These are phyloP conservation scores for Penicillium digitatum DNA, from an alignment of 2,329 filamentous ascomycete species.

Conservation along the genomic window DNA sequence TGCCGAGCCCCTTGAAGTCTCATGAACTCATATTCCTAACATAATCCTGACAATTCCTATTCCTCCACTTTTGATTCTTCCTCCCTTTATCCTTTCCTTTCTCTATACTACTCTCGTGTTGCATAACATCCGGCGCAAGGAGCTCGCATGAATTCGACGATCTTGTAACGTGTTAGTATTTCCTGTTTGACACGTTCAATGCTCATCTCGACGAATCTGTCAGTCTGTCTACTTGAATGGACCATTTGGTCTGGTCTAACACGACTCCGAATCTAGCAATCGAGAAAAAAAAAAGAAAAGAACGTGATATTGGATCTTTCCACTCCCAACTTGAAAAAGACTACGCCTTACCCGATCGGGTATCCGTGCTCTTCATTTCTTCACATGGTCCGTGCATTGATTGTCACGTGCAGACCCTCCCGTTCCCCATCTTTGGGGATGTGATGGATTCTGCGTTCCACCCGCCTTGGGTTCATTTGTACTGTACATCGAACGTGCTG, in stretches of 20 bases:
- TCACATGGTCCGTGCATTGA: conserved; percentile 7
- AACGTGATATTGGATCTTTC: not conserved
- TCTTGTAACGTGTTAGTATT: not conserved
- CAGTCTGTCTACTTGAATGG: not conserved
- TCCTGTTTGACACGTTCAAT: not conserved
- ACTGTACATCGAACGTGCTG: conserved; percentile 1
- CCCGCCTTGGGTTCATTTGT: not conserved
- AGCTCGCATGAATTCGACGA: conserved; percentile 5
- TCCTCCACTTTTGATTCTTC: not conserved
- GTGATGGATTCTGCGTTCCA: conserved; percentile 11
- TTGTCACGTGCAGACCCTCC: conserved; percentile 7
- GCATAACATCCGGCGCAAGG: conserved; percentile 1
- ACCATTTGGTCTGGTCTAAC: not conserved
- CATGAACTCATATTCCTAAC: not conserved
- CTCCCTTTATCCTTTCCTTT: not conserved
- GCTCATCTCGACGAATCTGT: not conserved
- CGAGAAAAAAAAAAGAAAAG: not conserved
- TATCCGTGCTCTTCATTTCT: conserved; percentile 1
- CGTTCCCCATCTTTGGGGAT: conserved; percentile 6
- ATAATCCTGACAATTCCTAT: not conserved
- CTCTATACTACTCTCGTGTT: not conserved
- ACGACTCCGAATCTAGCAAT: not conserved
- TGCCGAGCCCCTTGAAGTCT: conserved; percentile 2
- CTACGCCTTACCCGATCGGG: conserved; percentile 8
- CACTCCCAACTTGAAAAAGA: not conserved